These are phyloP conservation scores for Taxillus chinensis DNA, from an alignment of 164 flowering plant genomes.

Conservation along the genomic window DNA sequence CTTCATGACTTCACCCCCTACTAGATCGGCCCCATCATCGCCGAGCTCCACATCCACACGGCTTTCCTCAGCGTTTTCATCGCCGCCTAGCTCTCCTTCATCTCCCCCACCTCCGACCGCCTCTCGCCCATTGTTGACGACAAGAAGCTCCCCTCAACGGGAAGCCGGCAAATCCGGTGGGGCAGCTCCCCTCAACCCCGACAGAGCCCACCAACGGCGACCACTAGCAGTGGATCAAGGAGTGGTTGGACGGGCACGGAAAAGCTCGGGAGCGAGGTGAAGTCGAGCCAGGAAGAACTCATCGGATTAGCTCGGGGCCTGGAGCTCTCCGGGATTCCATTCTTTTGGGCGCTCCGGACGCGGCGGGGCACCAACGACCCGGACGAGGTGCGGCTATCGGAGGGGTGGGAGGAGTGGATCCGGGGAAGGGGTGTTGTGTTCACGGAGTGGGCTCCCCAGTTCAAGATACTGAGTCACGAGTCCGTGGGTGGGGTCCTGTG, in stretches of 20 bases:
- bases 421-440: slow-evolving; percentile 13
- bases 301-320: slow-evolving; percentile 16
- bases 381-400: slow-evolving; percentile 8
- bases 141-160: too few relatives aligned
- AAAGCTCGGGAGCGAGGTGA: slow-evolving; percentile 18
- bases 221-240: not conserved
- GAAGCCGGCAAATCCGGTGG: slow-evolving; percentile 15
- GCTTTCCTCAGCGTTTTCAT: too few relatives aligned
- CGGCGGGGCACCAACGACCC: not conserved
- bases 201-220: too few relatives aligned
- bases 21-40: too few relatives aligned
- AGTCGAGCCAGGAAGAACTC: slow-evolving; percentile 15
- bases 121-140: too few relatives aligned
- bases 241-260: slow-evolving; percentile 19
- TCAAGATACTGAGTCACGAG: slow-evolving; percentile 16
- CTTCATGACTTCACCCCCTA: too few relatives aligned
- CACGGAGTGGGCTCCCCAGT: slow-evolving; percentile 17
- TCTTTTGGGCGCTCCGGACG: slow-evolving; percentile 17
- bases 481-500: slow-evolving; percentile 19
- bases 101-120: too few relatives aligned
- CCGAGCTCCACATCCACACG: too few relatives aligned
- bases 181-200: slow-evolving; percentile 18
- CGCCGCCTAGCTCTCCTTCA: too few relatives aligned
- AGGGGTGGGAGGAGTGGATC: slow-evolving; percentile 16
- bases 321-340: slow-evolving; percentile 8